phyloP scores from a whole-genome alignment of 306 rosid species.

The Vigna trinervia region DNA sequence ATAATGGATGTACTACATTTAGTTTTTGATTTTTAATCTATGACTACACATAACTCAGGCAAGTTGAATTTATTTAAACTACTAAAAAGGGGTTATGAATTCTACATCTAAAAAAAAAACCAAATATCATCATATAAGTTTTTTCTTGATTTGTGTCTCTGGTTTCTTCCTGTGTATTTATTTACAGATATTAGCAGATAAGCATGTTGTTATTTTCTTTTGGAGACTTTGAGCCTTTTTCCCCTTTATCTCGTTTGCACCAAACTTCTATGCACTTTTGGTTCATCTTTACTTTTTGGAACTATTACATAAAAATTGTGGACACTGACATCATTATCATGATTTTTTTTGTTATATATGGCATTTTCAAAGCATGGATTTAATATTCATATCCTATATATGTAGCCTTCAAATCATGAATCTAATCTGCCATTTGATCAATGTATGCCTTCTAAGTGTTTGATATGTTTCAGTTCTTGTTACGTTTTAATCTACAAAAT shows the following conservation, averaged over 20 bases:
- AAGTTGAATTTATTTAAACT: not conserved
- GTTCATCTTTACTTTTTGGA: not conserved
- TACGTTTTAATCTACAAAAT: conserved; percentile 21
- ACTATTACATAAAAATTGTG: conserved; percentile 15
- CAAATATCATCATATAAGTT: conserved; percentile 12
- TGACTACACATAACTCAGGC: not conserved
- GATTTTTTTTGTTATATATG: not conserved
- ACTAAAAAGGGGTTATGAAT: not conserved
- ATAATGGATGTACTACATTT: not conserved
- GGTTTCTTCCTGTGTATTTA: not conserved
- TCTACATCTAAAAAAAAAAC: not conserved
- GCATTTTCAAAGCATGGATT: conserved; percentile 15
- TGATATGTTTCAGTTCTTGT: not conserved
- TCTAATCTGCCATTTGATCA: conserved; percentile 13
- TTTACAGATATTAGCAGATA: conserved; percentile 26
- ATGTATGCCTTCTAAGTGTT: too few relatives aligned
- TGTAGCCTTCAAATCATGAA: not conserved
- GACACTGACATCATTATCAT: not conserved
- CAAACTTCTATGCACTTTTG: conserved; percentile 17
- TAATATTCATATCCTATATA: not conserved
- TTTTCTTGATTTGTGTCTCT: conserved; percentile 21
- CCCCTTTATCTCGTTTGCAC: not conserved
- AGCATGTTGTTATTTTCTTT: conserved; percentile 17
- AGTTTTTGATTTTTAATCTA: not conserved
- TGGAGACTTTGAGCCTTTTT: not conserved